These are phyloP conservation scores for Peniophora sp. DNA, from an alignment of 1,284 basidiomycete species.

Conservation along the genomic window DNA sequence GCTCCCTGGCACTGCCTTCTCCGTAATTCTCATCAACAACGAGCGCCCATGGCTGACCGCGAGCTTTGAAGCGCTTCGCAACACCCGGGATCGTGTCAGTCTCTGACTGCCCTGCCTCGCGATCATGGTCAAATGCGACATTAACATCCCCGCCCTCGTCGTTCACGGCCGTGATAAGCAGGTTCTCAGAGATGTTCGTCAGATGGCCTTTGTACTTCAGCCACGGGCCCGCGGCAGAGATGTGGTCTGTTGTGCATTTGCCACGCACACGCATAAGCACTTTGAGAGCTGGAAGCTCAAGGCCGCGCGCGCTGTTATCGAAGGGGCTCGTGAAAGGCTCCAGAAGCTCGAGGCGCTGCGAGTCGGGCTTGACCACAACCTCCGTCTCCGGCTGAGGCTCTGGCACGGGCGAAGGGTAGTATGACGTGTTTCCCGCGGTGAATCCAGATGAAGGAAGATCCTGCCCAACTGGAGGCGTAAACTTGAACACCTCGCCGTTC, in stretches of 20 bases:
- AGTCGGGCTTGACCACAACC: conserved; percentile 74
- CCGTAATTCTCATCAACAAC: conserved; percentile 97
- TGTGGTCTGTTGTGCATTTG: conserved; percentile 99
- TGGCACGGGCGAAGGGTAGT: conserved; percentile 77
- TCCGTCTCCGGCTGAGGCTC: conserved; percentile 71
- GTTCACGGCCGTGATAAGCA: conserved; percentile 69
- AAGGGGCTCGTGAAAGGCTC: conserved; percentile 86
- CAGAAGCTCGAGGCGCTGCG: conserved; percentile 82
- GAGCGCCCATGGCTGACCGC: conserved; percentile 86
- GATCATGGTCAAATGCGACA: conserved; percentile 73
- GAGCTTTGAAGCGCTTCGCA: conserved; percentile 81
- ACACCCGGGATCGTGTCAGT: conserved; percentile 83
- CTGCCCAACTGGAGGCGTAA: conserved; percentile 78
- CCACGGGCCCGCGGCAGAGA: conserved; percentile 70
- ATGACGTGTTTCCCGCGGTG: conserved; percentile 69
- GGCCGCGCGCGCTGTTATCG: conserved; percentile 39
- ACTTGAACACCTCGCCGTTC: conserved; percentile 78
- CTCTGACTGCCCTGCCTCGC: conserved; percentile 33
- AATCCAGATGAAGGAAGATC: conserved; percentile 85
- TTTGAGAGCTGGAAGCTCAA: conserved; percentile 78
- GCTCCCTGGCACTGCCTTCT: conserved; percentile 96
- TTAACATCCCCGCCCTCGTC: conserved; percentile 92
- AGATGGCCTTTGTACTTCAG: conserved; percentile 94
- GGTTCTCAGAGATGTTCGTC: conserved; percentile 94
- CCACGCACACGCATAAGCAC: conserved; percentile 90